Percentiles rank a stretch among this genome's conserved stretches.
These are phyloP conservation scores for Thraustotheca clavata DNA, from an alignment of 352 stramenopile genomes.

Conservation along the genomic window DNA sequence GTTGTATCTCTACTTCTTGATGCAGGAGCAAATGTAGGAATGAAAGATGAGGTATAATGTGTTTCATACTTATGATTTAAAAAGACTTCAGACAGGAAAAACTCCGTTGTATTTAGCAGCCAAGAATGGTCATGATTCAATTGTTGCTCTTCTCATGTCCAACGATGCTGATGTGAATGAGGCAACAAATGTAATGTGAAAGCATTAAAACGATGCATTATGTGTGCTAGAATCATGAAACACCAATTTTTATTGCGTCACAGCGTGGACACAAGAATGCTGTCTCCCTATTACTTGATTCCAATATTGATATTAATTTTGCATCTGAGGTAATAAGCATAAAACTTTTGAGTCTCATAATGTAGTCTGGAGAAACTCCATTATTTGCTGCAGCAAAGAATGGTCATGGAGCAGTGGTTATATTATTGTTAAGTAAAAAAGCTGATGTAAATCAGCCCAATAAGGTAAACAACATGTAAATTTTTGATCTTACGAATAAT, in stretches of 20 bases:
- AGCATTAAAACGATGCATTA: neutral
- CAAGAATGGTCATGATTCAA: constrained; percentile 1
- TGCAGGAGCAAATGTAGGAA: neutral
- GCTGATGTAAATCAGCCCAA: neutral
- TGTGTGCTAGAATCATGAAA: neutral
- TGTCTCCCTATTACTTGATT: neutral
- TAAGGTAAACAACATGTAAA: neutral
- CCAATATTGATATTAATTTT: neutral
- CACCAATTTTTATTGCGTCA: neutral
- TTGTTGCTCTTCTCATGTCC: neutral
- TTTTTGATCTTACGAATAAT: neutral
- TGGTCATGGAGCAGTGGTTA: neutral
- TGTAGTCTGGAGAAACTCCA: neutral
- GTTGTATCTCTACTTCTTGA: constrained; percentile 5
- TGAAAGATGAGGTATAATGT: neutral
- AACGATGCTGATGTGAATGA: neutral
- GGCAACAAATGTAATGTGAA: neutral
- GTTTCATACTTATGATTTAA: neutral
- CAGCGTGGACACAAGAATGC: neutral
- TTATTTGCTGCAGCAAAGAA: neutral
- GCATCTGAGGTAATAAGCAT: neutral
- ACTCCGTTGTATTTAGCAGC: constrained; percentile 14
- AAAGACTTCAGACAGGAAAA: neutral
- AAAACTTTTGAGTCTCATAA: neutral
- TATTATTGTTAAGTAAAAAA: neutral